Conservation (phyloP, 306 rosid genomes). For the Quillaja saponaria region DNA sequence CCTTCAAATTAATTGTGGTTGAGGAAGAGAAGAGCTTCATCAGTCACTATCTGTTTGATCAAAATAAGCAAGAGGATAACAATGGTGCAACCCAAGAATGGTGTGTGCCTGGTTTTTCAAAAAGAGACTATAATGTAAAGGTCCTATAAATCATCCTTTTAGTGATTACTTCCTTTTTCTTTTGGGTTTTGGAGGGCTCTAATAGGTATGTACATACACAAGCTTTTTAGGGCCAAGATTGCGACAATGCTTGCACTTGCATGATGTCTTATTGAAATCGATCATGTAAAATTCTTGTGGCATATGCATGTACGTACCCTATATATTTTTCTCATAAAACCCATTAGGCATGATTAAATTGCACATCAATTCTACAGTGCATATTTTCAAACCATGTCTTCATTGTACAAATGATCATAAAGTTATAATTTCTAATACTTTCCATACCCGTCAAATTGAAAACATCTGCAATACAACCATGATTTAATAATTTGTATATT, state of each 20-base stretch:
- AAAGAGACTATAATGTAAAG: too few species aligned
- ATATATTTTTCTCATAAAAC: too few species aligned
- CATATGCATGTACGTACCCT: too few species aligned
- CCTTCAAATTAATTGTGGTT: constrained; percentile 35
- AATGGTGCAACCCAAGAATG: constrained; percentile 32
- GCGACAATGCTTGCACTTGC: constrained; percentile 64
- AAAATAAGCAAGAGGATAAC: constrained; percentile 39
- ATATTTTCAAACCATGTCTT: too few species aligned
- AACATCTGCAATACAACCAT: too few species aligned
- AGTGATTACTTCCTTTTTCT: constrained; percentile 19
- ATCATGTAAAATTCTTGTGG: too few species aligned
- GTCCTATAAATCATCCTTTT: constrained; percentile 32
- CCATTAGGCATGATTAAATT: too few species aligned
- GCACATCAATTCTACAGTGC: too few species aligned
- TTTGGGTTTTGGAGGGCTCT: constrained; percentile 39
- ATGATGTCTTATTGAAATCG: constrained; percentile 57
- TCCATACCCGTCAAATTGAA: too few species aligned
- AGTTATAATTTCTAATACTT: too few species aligned
- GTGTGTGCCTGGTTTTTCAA: constrained; percentile 31
- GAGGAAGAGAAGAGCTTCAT: constrained; percentile 40
- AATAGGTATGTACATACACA: constrained; percentile 31
- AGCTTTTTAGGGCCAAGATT: constrained; percentile 52
- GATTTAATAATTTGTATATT: too few species aligned
- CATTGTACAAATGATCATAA: too few species aligned
- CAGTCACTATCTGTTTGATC: constrained; percentile 59